phyloP scores from a whole-genome alignment of 768 basidiomycete species.

The Brasilioporus rufonigricans region DNA sequence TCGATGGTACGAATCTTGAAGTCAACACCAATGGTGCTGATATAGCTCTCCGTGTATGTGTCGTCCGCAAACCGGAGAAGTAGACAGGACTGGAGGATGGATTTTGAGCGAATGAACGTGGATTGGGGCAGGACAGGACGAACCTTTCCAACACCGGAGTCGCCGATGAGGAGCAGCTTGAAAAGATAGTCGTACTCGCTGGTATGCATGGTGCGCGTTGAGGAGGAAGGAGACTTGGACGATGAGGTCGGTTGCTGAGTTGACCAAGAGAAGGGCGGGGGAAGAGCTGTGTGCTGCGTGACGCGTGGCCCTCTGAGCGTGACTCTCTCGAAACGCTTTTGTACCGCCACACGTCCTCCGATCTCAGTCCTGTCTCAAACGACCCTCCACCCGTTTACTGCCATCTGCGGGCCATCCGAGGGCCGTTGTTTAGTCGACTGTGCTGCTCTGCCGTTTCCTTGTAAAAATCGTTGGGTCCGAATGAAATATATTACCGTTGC shows the following conservation, averaged over 20 bases:
- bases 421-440: background rate
- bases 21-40: slow-evolving; percentile 97
- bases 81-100: slow-evolving; percentile 72
- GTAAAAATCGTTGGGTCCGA: too few relatives aligned
- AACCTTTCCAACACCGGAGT: slow-evolving; percentile 95
- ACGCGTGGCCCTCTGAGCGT: slow-evolving; percentile 31
- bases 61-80: slow-evolving; percentile 94
- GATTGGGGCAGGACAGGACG: slow-evolving; percentile 22
- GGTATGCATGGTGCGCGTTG: slow-evolving; percentile 66
- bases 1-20: slow-evolving; percentile 99
- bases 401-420: background rate
- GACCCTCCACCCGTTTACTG: too few relatives aligned
- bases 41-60: slow-evolving; percentile 96
- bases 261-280: slow-evolving; percentile 33
- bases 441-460: too few relatives aligned
- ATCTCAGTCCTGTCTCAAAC: slow-evolving; percentile 5
- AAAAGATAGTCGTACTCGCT: slow-evolving; percentile 96
- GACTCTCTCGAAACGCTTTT: slow-evolving; percentile 21
- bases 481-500: too few relatives aligned
- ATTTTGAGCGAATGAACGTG: slow-evolving; percentile 23
- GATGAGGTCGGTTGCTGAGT: slow-evolving; percentile 32
- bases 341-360: slow-evolving; percentile 24
- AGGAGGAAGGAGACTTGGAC: slow-evolving; percentile 27
- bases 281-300: slow-evolving; percentile 30
- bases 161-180: slow-evolving; percentile 92